Conservation (phyloP, 257 asterid species). For the Galeopsis tetrahit region DNA sequence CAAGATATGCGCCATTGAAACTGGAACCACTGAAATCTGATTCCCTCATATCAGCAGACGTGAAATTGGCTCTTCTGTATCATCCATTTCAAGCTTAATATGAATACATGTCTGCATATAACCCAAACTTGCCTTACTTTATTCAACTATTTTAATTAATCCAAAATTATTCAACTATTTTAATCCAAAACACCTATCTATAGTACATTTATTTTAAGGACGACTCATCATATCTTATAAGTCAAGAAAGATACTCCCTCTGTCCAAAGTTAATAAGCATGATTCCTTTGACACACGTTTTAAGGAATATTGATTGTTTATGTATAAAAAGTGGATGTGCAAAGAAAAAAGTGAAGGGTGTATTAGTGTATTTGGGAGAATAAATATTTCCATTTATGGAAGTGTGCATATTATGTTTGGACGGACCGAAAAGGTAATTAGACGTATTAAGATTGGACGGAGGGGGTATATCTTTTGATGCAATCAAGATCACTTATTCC, state of each 20-base stretch:
- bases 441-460: too few relatives aligned
- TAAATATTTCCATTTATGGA: too few relatives aligned
- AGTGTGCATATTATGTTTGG: too few relatives aligned
- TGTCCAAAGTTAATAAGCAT: too few relatives aligned
- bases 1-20: constrained; percentile 94
- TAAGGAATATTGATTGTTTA: too few relatives aligned
- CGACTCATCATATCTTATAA: background rate
- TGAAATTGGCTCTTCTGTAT: constrained; percentile 97
- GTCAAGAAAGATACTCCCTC: background rate
- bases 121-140: constrained; percentile 15
- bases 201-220: background rate
- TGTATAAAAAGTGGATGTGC: too few relatives aligned
- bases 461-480: background rate
- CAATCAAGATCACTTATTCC: too few relatives aligned
- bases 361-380: too few relatives aligned
- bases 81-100: constrained; percentile 46
- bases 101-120: constrained; percentile 42
- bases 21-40: constrained; percentile 94
- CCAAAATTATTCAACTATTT: constrained; percentile 22
- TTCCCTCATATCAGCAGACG: constrained; percentile 97
- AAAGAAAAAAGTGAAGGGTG: too few relatives aligned
- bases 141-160: constrained; percentile 23
- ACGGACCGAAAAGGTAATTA: too few relatives aligned
- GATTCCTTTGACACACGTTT: too few relatives aligned
- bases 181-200: background rate